phyloP scores from a whole-genome alignment of 2,329 filamentous ascomycete species.

The Elsinoe batatas region DNA sequence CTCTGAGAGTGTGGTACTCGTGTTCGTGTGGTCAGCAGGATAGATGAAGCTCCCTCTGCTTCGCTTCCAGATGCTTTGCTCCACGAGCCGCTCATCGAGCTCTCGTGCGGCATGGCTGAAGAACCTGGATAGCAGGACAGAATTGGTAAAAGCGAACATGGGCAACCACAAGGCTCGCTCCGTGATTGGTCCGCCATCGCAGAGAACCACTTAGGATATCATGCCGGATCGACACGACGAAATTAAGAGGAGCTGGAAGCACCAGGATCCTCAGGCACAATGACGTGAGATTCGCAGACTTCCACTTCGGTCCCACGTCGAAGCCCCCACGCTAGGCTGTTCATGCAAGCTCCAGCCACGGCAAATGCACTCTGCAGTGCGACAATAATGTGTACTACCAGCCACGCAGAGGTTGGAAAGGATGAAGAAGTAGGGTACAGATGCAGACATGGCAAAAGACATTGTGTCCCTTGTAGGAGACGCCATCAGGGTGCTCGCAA shows the following conservation, averaged over 20 bases:
- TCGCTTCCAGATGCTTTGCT: not conserved
- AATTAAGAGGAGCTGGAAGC: not conserved
- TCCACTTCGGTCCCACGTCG: not conserved
- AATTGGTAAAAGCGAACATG: slow-evolving; percentile 1
- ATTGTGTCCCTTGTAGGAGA: not conserved
- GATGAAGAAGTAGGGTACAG: too few relatives aligned
- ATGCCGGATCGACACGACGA: slow-evolving; percentile 8
- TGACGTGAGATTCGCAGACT: slow-evolving; percentile 3
- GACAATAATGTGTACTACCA: too few relatives aligned
- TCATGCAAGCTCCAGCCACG: not conserved
- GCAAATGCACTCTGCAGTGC: not conserved
- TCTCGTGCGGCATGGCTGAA: not conserved
- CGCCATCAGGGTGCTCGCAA: slow-evolving; percentile 1
- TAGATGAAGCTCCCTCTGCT: not conserved
- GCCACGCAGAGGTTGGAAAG: too few relatives aligned
- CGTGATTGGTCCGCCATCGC: not conserved
- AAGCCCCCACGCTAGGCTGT: slow-evolving; percentile 6
- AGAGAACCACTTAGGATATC: not conserved
- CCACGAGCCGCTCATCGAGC: not conserved
- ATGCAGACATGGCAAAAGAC: too few relatives aligned
- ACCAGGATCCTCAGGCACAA: slow-evolving; percentile 4
- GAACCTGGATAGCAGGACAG: not conserved
- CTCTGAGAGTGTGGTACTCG: not conserved
- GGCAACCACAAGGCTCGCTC: not conserved
- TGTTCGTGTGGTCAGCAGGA: slow-evolving; percentile 4